Conservation (phyloP, 2,329 filamentous ascomycete species). For the Amylocarpus encephaloides region DNA sequence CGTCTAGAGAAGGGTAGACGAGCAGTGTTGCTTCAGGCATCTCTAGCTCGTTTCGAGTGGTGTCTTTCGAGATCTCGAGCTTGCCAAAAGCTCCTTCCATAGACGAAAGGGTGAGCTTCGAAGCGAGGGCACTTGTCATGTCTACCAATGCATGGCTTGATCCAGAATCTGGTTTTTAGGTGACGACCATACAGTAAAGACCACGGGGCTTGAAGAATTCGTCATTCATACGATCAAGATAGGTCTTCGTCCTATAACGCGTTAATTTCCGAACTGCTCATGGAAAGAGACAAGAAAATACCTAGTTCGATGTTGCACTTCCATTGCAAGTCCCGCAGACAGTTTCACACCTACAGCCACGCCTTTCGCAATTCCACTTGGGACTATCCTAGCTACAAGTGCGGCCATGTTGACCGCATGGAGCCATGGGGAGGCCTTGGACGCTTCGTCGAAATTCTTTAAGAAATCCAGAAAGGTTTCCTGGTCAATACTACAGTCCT, state of each 20-base stretch:
- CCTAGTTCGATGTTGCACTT: constrained; percentile 26
- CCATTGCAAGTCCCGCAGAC: constrained; percentile 36
- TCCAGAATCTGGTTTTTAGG: constrained; percentile 40
- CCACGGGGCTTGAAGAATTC: constrained; percentile 51
- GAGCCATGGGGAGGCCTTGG: constrained; percentile 34
- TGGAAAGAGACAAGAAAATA: not conserved
- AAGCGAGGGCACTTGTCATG: constrained; percentile 22
- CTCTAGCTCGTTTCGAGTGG: constrained; percentile 34
- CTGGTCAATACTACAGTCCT: constrained; percentile 40
- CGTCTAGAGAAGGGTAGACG: constrained; percentile 35
- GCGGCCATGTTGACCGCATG: constrained; percentile 37
- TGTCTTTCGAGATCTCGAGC: constrained; percentile 32
- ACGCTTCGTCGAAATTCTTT: constrained; percentile 40
- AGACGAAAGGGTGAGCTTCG: not conserved
- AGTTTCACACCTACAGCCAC: constrained; percentile 39
- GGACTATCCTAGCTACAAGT: constrained; percentile 34
- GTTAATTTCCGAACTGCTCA: not conserved
- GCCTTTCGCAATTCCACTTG: constrained; percentile 35
- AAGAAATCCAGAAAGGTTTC: constrained; percentile 42
- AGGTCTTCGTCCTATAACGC: constrained; percentile 37
- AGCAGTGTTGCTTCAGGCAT: constrained; percentile 36
- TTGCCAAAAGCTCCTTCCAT: constrained; percentile 5
- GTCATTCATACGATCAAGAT: constrained; percentile 49
- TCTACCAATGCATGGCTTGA: constrained; percentile 24
- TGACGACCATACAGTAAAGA: constrained; percentile 48